Evolutionary conservation across 2,329 filamentous ascomycete genomes (phyloP).

Genomic region (Pestalotiopsis sp.): DNA sequence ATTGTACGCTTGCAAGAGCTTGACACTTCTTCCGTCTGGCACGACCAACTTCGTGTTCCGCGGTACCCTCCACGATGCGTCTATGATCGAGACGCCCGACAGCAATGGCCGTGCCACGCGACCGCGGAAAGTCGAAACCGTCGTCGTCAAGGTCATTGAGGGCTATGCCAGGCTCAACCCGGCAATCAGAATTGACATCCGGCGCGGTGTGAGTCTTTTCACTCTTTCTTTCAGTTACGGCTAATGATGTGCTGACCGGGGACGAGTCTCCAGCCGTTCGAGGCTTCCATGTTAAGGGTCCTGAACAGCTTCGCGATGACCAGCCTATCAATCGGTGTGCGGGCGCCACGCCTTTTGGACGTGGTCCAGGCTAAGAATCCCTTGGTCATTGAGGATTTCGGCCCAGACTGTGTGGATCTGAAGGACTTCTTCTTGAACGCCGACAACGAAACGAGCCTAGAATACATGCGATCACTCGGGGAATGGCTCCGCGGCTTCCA

Average conservation of each 20-base stretch:
- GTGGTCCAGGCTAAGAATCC: neutral
- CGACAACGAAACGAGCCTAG: neutral
- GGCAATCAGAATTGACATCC: neutral
- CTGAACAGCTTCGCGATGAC: neutral
- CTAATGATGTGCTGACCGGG: neutral
- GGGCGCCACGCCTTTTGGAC: neutral
- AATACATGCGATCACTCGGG: slow-evolving; percentile 13
- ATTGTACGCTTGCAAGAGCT: slow-evolving; percentile 33
- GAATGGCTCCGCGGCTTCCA: slow-evolving; percentile 37
- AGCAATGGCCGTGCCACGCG: neutral
- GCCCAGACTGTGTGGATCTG: neutral
- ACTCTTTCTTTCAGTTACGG: neutral
- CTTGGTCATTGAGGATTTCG: neutral
- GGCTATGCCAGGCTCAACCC: neutral
- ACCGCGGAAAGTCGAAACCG: slow-evolving; percentile 4
- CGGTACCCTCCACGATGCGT: slow-evolving; percentile 26
- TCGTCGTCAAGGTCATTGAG: slow-evolving; percentile 35
- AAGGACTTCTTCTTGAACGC: neutral
- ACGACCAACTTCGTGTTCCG: slow-evolving; percentile 43
- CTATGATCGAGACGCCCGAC: neutral
- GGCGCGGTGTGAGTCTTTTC: neutral
- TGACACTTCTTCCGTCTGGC: slow-evolving; percentile 36
- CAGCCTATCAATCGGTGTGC: neutral
- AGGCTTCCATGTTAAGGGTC: neutral
- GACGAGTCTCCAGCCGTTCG: neutral